Conservation (phyloP, 345 rosid genomes). For the Psidium guajava region DNA sequence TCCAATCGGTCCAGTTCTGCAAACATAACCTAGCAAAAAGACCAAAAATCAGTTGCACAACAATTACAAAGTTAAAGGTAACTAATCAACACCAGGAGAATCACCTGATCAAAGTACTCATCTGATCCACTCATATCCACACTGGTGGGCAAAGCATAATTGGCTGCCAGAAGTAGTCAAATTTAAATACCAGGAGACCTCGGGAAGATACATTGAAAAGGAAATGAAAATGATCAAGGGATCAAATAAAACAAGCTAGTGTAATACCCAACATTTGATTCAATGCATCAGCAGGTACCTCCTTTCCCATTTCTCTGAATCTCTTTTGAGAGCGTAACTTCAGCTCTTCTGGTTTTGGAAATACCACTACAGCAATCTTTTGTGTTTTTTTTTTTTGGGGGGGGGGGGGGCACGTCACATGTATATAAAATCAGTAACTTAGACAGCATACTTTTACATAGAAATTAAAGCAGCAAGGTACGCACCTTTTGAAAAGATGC, state of each 20-base stretch:
- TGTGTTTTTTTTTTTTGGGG: too few species aligned
- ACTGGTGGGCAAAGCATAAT: constrained; percentile 11
- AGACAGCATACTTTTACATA: neutral
- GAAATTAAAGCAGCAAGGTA: neutral
- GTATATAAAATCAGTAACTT: neutral
- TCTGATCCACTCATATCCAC: constrained; percentile 11
- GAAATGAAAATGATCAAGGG: neutral
- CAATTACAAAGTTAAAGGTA: neutral
- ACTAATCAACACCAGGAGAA: neutral
- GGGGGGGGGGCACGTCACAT: too few species aligned
- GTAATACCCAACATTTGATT: constrained; percentile 17
- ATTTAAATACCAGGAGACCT: neutral
- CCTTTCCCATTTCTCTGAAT: constrained; percentile 25
- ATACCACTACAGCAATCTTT: constrained; percentile 18
- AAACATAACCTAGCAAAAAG: constrained; percentile 14
- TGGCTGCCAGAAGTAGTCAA: constrained; percentile 8
- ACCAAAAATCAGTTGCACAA: neutral
- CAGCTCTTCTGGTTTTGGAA: constrained; percentile 19
- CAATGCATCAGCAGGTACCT: constrained; percentile 13
- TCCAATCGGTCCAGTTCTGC: constrained; percentile 10
- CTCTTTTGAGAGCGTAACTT: constrained; percentile 9
- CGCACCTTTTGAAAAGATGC: constrained; percentile 13
- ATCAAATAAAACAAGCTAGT: neutral
- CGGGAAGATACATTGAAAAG: neutral
- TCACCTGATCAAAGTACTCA: constrained; percentile 17